Evolutionary conservation across 257 asterid species (phyloP).

Genomic region (Verbascum thapsus): DNA sequence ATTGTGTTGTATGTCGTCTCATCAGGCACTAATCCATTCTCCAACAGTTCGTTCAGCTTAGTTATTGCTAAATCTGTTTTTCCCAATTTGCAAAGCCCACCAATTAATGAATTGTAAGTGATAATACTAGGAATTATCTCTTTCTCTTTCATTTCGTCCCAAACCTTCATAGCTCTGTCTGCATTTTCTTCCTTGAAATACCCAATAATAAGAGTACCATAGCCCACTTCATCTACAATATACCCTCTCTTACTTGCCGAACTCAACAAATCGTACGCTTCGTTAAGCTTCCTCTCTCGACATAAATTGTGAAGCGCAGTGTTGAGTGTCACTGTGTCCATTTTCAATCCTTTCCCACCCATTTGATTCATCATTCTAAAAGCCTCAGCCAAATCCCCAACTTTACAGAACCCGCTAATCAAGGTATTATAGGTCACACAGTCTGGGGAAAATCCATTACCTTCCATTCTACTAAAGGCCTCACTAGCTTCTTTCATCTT

Average conservation of each 20-base stretch:
- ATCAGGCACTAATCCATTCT: conserved; percentile 74
- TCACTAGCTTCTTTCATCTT: conserved; percentile 66
- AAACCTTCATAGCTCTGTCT: conserved; percentile 60
- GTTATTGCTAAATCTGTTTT: conserved; percentile 59
- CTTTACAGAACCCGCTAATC: conserved; percentile 61
- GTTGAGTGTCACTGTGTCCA: conserved; percentile 80
- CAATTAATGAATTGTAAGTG: conserved; percentile 73
- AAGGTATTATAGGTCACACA: conserved; percentile 74
- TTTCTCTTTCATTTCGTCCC: conserved; percentile 81
- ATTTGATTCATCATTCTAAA: conserved; percentile 62
- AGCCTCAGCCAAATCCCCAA: conserved; percentile 71
- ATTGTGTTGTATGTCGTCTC: conserved; percentile 79
- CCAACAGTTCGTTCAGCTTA: conserved; percentile 67
- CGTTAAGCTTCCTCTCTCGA: conserved; percentile 54
- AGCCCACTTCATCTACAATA: conserved; percentile 81
- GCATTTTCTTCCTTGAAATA: conserved; percentile 58
- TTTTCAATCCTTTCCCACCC: conserved; percentile 67
- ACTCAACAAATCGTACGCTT: conserved; percentile 60
- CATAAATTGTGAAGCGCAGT: conserved; percentile 63
- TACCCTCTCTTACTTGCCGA: conserved; percentile 69
- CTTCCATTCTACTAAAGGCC: conserved; percentile 56
- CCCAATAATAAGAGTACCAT: conserved; percentile 79
- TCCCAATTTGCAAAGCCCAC: conserved; percentile 76
- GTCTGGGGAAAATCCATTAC: conserved; percentile 61
- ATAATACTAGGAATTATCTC: conserved; percentile 57